Evolutionary conservation across 805 yeast genomes (phyloP), one percentile per base, ranked within the genome.

Genomic region (Spathaspora hagerdaliae): DNA sequence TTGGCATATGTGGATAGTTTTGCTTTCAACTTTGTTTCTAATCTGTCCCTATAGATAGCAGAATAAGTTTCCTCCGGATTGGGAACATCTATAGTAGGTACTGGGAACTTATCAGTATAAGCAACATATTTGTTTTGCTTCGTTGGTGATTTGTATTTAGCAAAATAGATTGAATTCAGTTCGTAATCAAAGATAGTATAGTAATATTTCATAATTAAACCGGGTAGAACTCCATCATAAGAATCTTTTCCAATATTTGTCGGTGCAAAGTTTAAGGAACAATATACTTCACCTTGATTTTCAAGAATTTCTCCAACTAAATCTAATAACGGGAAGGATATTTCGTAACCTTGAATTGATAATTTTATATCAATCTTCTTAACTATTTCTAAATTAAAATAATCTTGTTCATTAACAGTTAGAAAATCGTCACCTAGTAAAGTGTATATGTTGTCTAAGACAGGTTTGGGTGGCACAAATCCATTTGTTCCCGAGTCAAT

Each of bases 101-200:
- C 54, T 5, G 58, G 58, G 31, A 44, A 51, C 2, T 36, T 24
- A 9, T 47, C 32, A 6, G 46, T 37, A 10, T 42, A 27, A 6
- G 50, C 47, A 7, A 51, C 48, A 27, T 39, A 31, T 5, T 51
- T 42, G 13, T 24, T 7, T 9, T 32, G 34, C 10, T n/a, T 19
- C 7, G 39, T 36, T 35, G 43, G 29, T 9, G 31, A 19, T 24
- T 39, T 33, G 31, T 44, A 46, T 19, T 49, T 49, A 2, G 58
- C 58, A 42, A 57, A 41, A 13, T 47, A 46, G 2, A 57, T 40
- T 2, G 43, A 35, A 38, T 50, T 45, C 34, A 36, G 34, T 24
- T 51, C 59, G 35, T 53, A 49, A 34, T 57, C 61, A 38, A 46
- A 48, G 14, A 52, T 56, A 9, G 53, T 42, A 40, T 53, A 57